Evolutionary conservation across 371 early-diverging fungal genomes (phyloP), one percentile per base, ranked within the genome.

Genomic region (Coemansia sp.): DNA sequence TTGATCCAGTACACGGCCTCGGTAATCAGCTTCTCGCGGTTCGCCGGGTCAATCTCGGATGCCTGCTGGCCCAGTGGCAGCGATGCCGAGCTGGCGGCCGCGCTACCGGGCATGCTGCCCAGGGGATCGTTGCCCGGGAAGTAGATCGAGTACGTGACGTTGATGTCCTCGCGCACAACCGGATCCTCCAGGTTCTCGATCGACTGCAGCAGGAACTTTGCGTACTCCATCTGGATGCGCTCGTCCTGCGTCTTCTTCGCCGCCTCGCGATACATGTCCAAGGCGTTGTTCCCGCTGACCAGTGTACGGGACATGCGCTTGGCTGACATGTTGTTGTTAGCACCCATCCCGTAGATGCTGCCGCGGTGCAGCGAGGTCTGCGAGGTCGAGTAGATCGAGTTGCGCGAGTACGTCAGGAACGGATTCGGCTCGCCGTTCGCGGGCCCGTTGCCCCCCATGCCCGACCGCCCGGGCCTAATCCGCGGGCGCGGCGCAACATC

Each of bases 1-100:
- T 85, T 81, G 50, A 90, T 83, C 90, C 89, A 89, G 67, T 86
- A 87, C 2, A 86, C 69, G 0, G 85, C 89, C 70, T 90, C 90
- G 45, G 83, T 70, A 34, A 80, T 65, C 57, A 80, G 64, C 55
- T 77, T 77, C 45, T 68, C 66, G 53, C 67, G 69, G 68, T 72
- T 81, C 57, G 66, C 72, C 2, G 77, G 64, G 40, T 69, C 75
- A 16, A 64, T 59, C 41, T 65, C 77, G 3, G 78, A 57, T 11
- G 69, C 65, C 69, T 77, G 75, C 48, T 69, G 64, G 12, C 72
- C 65, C n/a, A 75, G 68, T 12, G 72, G 71, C 63, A 78, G 52
- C n/a, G 78, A 78, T 12, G 77, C 68, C 31, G 72, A 47, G 66
- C 71, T 77, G 40, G 30, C 64, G 8, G 67, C 38, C 5, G 71